These are phyloP conservation scores for Jamesozyma gamospora DNA, from an alignment of 805 yeast species.

Conservation along the genomic window DNA sequence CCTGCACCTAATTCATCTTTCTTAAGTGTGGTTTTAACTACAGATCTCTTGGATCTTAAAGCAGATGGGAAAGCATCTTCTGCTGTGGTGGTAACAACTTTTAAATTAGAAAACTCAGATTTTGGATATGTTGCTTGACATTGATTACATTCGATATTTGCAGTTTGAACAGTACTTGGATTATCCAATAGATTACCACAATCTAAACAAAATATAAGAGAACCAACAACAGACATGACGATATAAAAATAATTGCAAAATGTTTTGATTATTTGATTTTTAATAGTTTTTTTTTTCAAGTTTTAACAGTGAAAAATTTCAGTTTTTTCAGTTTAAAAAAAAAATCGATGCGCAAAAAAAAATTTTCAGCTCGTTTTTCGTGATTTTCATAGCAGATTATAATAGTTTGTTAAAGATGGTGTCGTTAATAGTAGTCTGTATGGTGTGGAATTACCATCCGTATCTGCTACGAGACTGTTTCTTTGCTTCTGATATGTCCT, in stretches of 20 bases:
- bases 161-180: slow-evolving; percentile 37
- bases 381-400: background rate
- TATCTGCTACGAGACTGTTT: slow-evolving; percentile 11
- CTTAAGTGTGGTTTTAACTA: slow-evolving; percentile 76
- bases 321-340: too few relatives aligned
- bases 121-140: slow-evolving; percentile 33
- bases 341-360: background rate
- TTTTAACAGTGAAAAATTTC: too few relatives aligned
- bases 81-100: slow-evolving; percentile 79
- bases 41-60: slow-evolving; percentile 70
- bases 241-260: too few relatives aligned
- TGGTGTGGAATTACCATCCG: slow-evolving; percentile 12
- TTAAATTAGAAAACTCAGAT: slow-evolving; percentile 56
- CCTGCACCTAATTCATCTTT: slow-evolving; percentile 82
- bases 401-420: background rate
- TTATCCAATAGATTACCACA: slow-evolving; percentile 83
- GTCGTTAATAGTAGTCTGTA: too few relatives aligned
- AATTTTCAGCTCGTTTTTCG: background rate
- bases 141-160: slow-evolving; percentile 47
- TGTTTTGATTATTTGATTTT: too few relatives aligned
- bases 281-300: too few relatives aligned
- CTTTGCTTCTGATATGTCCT: slow-evolving; percentile 10
- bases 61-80: slow-evolving; percentile 91
- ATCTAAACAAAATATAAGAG: slow-evolving; percentile 82
- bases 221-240: slow-evolving; percentile 87